Percentiles rank a stretch among this genome's conserved stretches.
Conservation (phyloP, 441 rosid species). For the Erodium moschatum region DNA sequence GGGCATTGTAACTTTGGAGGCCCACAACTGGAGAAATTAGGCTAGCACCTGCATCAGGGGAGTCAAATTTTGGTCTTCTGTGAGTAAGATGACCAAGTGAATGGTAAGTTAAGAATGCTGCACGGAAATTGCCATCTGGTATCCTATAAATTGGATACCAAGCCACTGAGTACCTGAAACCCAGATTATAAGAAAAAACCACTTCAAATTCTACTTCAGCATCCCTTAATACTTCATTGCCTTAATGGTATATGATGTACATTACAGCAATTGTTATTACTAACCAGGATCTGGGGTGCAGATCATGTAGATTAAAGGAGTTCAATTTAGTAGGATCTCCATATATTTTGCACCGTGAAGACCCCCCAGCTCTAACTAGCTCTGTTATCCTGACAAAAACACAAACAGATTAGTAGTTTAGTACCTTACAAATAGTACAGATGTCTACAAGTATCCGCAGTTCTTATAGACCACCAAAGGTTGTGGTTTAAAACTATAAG, state of each 20-base stretch:
- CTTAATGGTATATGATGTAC: background rate
- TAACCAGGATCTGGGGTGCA: constrained; percentile 53
- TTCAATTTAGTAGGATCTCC: constrained; percentile 36
- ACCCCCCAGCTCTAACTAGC: constrained; percentile 27
- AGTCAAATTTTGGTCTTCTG: constrained; percentile 25
- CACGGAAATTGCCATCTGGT: constrained; percentile 43
- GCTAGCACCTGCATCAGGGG: constrained; percentile 18
- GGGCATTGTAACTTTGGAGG: constrained; percentile 52
- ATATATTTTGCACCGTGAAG: constrained; percentile 27
- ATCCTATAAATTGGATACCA: constrained; percentile 56
- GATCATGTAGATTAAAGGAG: constrained; percentile 31
- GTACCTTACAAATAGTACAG: constrained; percentile 7
- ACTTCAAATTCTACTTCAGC: background rate
- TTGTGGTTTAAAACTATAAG: background rate
- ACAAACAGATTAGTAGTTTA: constrained; percentile 9
- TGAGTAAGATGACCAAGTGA: constrained; percentile 37
- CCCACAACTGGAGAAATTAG: constrained; percentile 43
- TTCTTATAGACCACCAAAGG: constrained; percentile 6
- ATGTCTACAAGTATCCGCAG: background rate
- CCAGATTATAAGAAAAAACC: background rate
- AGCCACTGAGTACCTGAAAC: constrained; percentile 53
- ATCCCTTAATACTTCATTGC: background rate
- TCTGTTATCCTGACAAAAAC: constrained; percentile 36
- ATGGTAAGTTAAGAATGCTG: constrained; percentile 52
- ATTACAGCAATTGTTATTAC: constrained; percentile 10